Conservation (phyloP, 176 grass and related monocot species). For the Paspalum notatum region DNA sequence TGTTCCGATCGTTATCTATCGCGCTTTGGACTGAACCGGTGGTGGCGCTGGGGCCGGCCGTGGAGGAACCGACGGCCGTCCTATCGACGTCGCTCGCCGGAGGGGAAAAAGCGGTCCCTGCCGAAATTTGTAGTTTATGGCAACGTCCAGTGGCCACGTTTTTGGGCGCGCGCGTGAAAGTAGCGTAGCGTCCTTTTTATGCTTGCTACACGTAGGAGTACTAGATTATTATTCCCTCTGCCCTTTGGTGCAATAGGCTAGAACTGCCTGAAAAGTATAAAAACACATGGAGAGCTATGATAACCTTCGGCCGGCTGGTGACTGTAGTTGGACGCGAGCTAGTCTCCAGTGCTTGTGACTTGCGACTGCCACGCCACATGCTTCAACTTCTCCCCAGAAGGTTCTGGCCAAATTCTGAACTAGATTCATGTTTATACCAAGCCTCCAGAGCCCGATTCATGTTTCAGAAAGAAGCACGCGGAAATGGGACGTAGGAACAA, state of each 20-base stretch:
- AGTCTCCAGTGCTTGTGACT: not conserved
- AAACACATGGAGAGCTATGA: not conserved
- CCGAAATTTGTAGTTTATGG: constrained; percentile 24
- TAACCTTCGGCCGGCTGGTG: not conserved
- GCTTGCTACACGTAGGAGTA: not conserved
- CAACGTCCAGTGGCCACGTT: not conserved
- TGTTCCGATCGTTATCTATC: constrained; percentile 20
- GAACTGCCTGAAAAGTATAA: not conserved
- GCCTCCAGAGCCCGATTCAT: too few relatives aligned
- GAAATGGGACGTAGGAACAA: not conserved
- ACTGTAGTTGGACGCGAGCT: not conserved
- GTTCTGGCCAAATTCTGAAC: too few relatives aligned
- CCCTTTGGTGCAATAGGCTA: not conserved
- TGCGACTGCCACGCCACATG: too few relatives aligned
- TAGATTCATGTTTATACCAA: too few relatives aligned
- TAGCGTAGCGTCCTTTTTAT: not conserved
- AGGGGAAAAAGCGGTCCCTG: not conserved
- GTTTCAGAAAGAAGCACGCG: not conserved
- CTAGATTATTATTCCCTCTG: not conserved
- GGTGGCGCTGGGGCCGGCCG: not conserved
- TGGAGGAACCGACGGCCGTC: constrained; percentile 16
- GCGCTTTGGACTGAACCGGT: constrained; percentile 3
- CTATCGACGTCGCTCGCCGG: not conserved
- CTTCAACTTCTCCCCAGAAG: not conserved
- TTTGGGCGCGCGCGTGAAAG: not conserved